These are phyloP conservation scores for Heritiera fomes DNA, from an alignment of 345 rosid genomes.

Conservation along the genomic window DNA sequence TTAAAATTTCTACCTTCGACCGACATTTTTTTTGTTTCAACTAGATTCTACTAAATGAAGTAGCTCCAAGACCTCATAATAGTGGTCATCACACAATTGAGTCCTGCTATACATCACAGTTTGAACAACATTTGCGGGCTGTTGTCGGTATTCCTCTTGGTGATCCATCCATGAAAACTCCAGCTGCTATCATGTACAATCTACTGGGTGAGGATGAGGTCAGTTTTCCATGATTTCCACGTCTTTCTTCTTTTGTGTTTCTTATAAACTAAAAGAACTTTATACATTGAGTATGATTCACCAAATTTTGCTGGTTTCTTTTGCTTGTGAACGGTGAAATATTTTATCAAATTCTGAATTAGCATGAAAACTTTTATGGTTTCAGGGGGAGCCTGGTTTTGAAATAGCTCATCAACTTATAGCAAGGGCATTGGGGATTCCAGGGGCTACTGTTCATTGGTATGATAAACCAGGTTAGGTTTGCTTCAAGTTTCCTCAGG, in stretches of 20 bases:
- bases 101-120: slow-evolving; percentile 92
- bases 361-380: slow-evolving; percentile 16
- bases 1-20: background rate
- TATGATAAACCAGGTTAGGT: slow-evolving; percentile 91
- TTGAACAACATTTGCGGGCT: slow-evolving; percentile 89
- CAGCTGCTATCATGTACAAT: slow-evolving; percentile 87
- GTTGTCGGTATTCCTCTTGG: slow-evolving; percentile 94
- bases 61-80: slow-evolving; percentile 97
- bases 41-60: slow-evolving; percentile 90
- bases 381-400: slow-evolving; percentile 86
- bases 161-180: slow-evolving; percentile 95
- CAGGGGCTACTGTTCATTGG: slow-evolving; percentile 92
- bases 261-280: background rate
- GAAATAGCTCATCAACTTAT: slow-evolving; percentile 60
- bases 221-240: background rate
- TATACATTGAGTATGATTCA: background rate
- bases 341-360: background rate
- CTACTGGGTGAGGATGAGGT: slow-evolving; percentile 94
- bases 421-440: slow-evolving; percentile 61
- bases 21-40: slow-evolving; percentile 17
- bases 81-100: slow-evolving; percentile 99
- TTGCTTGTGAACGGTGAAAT: background rate
- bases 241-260: background rate
- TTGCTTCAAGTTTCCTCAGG: slow-evolving; percentile 8
- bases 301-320: background rate